Evolutionary conservation across 2,329 filamentous ascomycete species (phyloP).

Genomic region (Neocucurbitaria cava): DNA sequence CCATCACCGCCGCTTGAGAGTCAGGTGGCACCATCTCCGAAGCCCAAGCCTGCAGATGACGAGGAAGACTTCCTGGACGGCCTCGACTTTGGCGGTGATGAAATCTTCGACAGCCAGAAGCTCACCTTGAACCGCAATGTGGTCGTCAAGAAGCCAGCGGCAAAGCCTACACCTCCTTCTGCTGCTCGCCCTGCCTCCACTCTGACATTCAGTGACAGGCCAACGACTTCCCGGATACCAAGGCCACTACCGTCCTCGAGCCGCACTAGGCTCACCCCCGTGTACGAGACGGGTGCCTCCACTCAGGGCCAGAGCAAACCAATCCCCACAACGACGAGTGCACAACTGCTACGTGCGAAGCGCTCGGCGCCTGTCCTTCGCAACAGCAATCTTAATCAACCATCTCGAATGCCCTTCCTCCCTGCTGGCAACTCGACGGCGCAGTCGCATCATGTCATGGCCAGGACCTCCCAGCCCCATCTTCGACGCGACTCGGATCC

Average conservation of each 20-base stretch:
- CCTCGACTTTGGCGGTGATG: conserved; percentile 84
- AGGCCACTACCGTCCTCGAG: conserved; percentile 67
- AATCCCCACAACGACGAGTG: conserved; percentile 60
- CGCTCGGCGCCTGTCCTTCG: conserved; percentile 67
- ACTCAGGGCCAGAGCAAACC: conserved; percentile 65
- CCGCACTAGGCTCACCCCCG: conserved; percentile 77
- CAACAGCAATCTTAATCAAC: conserved; percentile 53
- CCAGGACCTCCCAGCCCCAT: conserved; percentile 74
- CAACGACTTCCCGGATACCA: conserved; percentile 73
- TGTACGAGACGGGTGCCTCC: conserved; percentile 84
- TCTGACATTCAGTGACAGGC: conserved; percentile 87
- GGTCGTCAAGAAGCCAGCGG: conserved; percentile 74
- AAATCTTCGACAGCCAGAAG: conserved; percentile 81
- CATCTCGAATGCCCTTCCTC: conserved; percentile 78
- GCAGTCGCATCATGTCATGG: conserved; percentile 78
- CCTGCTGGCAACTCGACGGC: conserved; percentile 76
- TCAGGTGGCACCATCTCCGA: conserved; percentile 24
- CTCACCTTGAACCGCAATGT: conserved; percentile 89
- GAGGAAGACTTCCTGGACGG: conserved; percentile 83
- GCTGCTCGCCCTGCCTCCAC: conserved; percentile 77
- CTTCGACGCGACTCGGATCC: conserved; percentile 85
- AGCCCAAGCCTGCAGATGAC: conserved; percentile 33
- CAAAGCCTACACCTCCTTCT: conserved; percentile 68
- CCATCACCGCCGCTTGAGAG: conserved; percentile 25
- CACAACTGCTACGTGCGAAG: conserved; percentile 65